These are phyloP conservation scores for Komagataea norvegica DNA, from an alignment of 1,139 yeast genomes.

Conservation along the genomic window DNA sequence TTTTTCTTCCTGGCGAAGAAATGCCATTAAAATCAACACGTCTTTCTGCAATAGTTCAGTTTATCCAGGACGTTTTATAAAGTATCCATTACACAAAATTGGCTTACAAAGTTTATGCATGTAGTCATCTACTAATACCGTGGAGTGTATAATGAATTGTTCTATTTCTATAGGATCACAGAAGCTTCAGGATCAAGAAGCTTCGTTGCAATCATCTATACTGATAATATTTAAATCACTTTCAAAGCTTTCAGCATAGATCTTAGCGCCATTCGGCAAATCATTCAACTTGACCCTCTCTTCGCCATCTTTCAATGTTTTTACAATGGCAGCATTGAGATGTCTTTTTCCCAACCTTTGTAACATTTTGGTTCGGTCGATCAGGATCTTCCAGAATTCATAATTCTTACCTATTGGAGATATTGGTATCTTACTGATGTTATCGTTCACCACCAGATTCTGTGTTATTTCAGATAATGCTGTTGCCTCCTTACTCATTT, in stretches of 20 bases:
- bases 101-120: too few species aligned
- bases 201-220: slow-evolving; percentile 28
- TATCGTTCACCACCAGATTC: neutral
- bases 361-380: slow-evolving; percentile 43
- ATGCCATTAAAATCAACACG: neutral
- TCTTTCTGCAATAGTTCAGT: neutral
- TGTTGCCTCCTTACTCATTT: slow-evolving; percentile 1
- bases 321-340: slow-evolving; percentile 60
- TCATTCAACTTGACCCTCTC: slow-evolving; percentile 67
- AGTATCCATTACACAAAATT: too few species aligned
- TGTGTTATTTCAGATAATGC: neutral
- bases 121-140: too few species aligned
- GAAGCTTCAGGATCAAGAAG: too few species aligned
- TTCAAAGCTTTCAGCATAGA: slow-evolving; percentile 40
- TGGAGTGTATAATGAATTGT: neutral
- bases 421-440: slow-evolving; percentile 10
- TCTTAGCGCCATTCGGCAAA: slow-evolving; percentile 56
- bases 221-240: slow-evolving; percentile 32
- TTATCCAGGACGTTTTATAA: too few species aligned
- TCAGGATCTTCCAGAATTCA: slow-evolving; percentile 33
- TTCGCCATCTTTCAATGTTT: slow-evolving; percentile 52
- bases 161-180: neutral
- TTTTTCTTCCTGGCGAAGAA: slow-evolving; percentile 1
- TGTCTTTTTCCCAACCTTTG: slow-evolving; percentile 69
- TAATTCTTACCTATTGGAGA: slow-evolving; percentile 8